A percentile compares a stretch with the other conserved stretches of the same genome.
Conservation (phyloP, 2,329 filamentous ascomycete genomes). For the Xylaria digitata region DNA sequence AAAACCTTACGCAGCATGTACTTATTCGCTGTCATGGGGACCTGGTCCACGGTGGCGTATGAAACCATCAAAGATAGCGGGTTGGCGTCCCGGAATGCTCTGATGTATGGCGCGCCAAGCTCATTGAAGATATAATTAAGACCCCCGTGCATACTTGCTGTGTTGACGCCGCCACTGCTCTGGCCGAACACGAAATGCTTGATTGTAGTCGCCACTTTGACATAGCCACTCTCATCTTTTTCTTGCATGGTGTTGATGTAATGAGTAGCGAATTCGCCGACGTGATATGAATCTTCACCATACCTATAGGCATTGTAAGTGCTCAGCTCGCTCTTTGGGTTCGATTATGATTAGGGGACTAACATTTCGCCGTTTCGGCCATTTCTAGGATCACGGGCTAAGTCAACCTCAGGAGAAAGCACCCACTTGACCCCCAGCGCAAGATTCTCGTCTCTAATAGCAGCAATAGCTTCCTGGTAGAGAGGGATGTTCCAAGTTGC, state of each 20-base stretch:
- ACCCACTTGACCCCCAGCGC: constrained; percentile 10
- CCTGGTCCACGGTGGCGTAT: constrained; percentile 49
- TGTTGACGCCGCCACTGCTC: constrained; percentile 50
- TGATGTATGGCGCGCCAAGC: constrained; percentile 47
- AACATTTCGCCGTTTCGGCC: constrained; percentile 8
- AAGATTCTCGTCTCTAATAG: constrained; percentile 5
- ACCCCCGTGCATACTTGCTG: constrained; percentile 49
- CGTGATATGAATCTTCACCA: constrained; percentile 42
- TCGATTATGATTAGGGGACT: not conserved
- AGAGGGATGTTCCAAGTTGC: too few species aligned
- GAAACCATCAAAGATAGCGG: constrained; percentile 51
- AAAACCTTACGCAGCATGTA: constrained; percentile 48
- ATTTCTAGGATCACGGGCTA: constrained; percentile 6
- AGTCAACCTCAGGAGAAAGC: constrained; percentile 1
- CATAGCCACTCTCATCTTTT: constrained; percentile 48
- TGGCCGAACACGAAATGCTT: constrained; percentile 54
- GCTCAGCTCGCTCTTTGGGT: not conserved
- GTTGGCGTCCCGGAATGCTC: constrained; percentile 45
- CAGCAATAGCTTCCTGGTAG: not conserved
- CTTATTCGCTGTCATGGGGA: constrained; percentile 50
- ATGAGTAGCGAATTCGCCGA: constrained; percentile 48
- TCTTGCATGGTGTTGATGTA: constrained; percentile 54
- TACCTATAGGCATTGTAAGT: not conserved
- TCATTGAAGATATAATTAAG: constrained; percentile 53
- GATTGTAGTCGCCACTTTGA: constrained; percentile 52